Evolutionary conservation across 129 eudicot species (phyloP).

Genomic region (Flaveria sonorensis): DNA sequence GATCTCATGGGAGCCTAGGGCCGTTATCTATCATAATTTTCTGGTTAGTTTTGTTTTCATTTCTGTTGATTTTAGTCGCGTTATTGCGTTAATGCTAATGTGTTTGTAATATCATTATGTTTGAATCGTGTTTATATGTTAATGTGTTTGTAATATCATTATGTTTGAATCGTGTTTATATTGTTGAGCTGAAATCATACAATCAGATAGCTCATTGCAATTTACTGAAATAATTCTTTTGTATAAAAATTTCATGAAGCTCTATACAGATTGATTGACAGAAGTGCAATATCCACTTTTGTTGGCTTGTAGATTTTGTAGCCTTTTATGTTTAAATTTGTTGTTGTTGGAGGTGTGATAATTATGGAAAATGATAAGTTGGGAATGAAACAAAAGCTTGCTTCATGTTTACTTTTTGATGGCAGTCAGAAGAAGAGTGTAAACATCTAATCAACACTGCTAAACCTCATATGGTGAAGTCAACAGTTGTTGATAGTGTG

Average conservation of each 20-base stretch:
- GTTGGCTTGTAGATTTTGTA: not conserved
- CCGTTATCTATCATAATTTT: slow-evolving; percentile 60
- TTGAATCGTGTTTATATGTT: not conserved
- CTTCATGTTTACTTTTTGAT: slow-evolving; percentile 12
- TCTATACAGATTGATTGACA: not conserved
- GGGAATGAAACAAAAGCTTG: not conserved
- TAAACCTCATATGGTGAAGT: slow-evolving; percentile 87
- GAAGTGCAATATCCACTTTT: not conserved
- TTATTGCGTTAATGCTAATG: not conserved
- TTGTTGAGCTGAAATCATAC: too few species aligned
- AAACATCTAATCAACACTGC: slow-evolving; percentile 76
- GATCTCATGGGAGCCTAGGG: slow-evolving; percentile 84
- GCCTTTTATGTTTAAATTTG: not conserved
- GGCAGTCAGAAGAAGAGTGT: slow-evolving; percentile 88
- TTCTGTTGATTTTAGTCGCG: not conserved
- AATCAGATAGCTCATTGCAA: not conserved
- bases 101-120: not conserved
- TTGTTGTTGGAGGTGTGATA: not conserved
- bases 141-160: not conserved
- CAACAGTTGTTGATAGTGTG: slow-evolving; percentile 72
- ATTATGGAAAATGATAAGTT: not conserved
- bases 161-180: not conserved
- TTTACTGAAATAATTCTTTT: not conserved
- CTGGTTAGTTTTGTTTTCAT: slow-evolving; percentile 13
- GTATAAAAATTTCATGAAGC: too few species aligned